Evolutionary conservation across 495 filamentous ascomycete species (phyloP).

Genomic region (Sphaerosporella brunnea): DNA sequence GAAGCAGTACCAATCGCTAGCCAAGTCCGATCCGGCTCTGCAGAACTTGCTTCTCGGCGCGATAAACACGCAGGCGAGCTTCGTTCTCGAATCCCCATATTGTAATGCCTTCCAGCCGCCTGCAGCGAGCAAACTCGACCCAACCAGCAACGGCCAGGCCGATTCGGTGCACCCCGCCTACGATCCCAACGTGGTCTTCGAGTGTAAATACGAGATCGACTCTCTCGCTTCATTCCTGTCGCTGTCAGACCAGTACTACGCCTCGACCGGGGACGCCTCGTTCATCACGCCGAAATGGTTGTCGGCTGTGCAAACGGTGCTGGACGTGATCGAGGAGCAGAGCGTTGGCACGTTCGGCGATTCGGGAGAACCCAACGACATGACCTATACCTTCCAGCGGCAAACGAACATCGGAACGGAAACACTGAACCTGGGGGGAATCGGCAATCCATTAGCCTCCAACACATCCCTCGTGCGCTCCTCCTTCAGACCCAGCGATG

Average conservation of each 20-base stretch:
- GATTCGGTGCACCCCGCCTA: constrained; percentile 76
- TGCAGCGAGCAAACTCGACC: constrained; percentile 50
- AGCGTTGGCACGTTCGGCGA: constrained; percentile 60
- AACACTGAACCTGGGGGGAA: constrained; percentile 62
- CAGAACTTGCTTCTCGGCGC: constrained; percentile 73
- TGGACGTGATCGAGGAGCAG: constrained; percentile 60
- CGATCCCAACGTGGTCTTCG: constrained; percentile 69
- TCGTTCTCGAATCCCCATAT: constrained; percentile 79
- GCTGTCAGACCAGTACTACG: constrained; percentile 69
- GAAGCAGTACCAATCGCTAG: constrained; percentile 68
- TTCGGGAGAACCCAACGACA: constrained; percentile 44
- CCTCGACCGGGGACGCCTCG: constrained; percentile 54
- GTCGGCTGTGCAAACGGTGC: constrained; percentile 52
- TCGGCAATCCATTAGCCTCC: constrained; percentile 77
- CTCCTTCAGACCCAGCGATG: constrained; percentile 91
- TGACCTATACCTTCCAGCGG: constrained; percentile 64
- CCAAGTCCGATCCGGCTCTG: constrained; percentile 57
- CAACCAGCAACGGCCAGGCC: constrained; percentile 54
- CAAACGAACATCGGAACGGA: constrained; percentile 70
- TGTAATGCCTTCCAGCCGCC: constrained; percentile 98
- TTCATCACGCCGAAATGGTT: constrained; percentile 71
- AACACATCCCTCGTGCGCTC: constrained; percentile 75
- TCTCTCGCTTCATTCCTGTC: constrained; percentile 83
- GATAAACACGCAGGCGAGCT: constrained; percentile 65
- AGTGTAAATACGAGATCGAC: constrained; percentile 98